These are phyloP conservation scores for Reticulascus tulasneorum DNA, from an alignment of 2,329 filamentous ascomycete genomes.

Conservation along the genomic window DNA sequence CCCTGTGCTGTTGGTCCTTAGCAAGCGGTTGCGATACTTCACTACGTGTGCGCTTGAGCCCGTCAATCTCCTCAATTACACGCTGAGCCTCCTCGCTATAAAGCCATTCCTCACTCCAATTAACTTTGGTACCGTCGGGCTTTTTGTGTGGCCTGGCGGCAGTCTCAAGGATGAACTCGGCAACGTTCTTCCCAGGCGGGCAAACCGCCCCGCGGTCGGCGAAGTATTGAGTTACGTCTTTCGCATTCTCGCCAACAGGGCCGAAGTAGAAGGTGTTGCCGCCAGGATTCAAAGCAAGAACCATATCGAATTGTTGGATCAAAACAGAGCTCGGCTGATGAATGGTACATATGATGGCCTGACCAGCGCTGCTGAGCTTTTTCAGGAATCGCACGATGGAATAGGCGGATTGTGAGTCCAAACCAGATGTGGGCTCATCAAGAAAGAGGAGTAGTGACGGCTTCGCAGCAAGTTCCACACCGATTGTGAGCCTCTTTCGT, in stretches of 20 bases:
- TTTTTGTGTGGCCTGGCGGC: slow-evolving; percentile 30
- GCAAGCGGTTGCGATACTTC: too few relatives aligned
- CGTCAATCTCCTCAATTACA: slow-evolving; percentile 61
- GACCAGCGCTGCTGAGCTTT: slow-evolving; percentile 55
- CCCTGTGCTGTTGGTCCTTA: slow-evolving; percentile 24
- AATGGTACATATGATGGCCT: slow-evolving; percentile 61
- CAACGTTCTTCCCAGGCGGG: slow-evolving; percentile 50
- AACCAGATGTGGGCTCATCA: slow-evolving; percentile 58
- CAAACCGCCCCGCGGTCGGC: slow-evolving; percentile 61
- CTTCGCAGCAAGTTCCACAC: slow-evolving; percentile 63
- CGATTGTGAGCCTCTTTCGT: slow-evolving; percentile 64
- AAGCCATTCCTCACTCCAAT: slow-evolving; percentile 75
- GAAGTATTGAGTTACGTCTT: slow-evolving; percentile 54
- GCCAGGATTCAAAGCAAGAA: slow-evolving; percentile 64
- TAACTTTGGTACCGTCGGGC: slow-evolving; percentile 38
- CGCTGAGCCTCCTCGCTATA: slow-evolving; percentile 57
- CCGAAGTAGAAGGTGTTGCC: slow-evolving; percentile 74
- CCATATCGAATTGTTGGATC: slow-evolving; percentile 69
- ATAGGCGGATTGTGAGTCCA: slow-evolving; percentile 31
- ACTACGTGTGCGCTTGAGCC: too few relatives aligned
- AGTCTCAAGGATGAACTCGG: slow-evolving; percentile 46
- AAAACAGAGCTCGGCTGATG: slow-evolving; percentile 58
- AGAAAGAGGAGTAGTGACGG: slow-evolving; percentile 63
- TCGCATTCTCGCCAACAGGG: slow-evolving; percentile 63
- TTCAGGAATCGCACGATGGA: slow-evolving; percentile 40